Conservation (phyloP, 1,284 basidiomycete species). For the Ustilago trichophora region DNA sequence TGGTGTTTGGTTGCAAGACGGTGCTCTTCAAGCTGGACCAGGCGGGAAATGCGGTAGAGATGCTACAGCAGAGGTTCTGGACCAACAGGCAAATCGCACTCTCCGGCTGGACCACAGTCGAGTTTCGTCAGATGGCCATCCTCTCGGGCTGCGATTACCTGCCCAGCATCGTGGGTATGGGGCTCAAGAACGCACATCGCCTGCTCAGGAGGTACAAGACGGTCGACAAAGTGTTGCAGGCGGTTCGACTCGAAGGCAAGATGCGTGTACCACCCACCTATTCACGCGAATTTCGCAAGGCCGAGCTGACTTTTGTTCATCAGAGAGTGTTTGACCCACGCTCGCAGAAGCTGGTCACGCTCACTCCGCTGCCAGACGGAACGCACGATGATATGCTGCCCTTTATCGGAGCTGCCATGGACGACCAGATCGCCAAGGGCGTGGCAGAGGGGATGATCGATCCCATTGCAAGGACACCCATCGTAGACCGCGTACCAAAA, state of each 20-base stretch:
- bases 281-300: constrained; percentile 73
- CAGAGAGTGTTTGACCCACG: constrained; percentile 89
- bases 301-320: constrained; percentile 92
- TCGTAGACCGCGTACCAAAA: constrained; percentile 65
- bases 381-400: constrained; percentile 44
- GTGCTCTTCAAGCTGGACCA: constrained; percentile 65
- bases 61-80: constrained; percentile 81
- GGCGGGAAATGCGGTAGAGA: constrained; percentile 77
- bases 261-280: constrained; percentile 77
- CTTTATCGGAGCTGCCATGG: constrained; percentile 57
- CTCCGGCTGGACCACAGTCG: constrained; percentile 84
- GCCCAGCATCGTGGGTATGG: constrained; percentile 67
- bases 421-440: constrained; percentile 68
- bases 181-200: constrained; percentile 84
- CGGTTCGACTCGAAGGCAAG: constrained; percentile 83
- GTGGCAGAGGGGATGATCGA: constrained; percentile 81
- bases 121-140: constrained; percentile 95
- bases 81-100: constrained; percentile 80
- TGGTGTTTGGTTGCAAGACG: constrained; percentile 91
- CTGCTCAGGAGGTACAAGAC: constrained; percentile 85
- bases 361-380: constrained; percentile 56
- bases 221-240: constrained; percentile 84
- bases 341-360: constrained; percentile 38
- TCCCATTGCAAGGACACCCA: constrained; percentile 77
- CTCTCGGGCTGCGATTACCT: constrained; percentile 95